Base-by-base conservation (phyloP, 2,329 filamentous ascomycete species). In the Hirsutella minnesotensis region DNA sequence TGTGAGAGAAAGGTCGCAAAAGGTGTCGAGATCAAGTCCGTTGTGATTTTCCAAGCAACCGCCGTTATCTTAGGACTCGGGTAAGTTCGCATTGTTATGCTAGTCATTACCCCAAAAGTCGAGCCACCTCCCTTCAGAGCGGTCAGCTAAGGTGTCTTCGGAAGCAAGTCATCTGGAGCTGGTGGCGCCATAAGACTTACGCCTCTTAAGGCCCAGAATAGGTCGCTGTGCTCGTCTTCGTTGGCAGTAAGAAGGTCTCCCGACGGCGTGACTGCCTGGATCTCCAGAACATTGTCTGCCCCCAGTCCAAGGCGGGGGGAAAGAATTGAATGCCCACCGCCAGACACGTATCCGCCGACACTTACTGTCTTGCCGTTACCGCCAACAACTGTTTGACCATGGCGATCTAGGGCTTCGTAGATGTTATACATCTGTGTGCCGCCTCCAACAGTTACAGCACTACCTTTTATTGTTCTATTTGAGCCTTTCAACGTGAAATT, bases 191-290 rank as follows among this genome's bases (percentile, higher is more conserved):
- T 10, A 13, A 24, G 9, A 62, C 67, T 57, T 57, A 75, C 68
- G 9, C 77, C 77, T 45, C 72, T 61, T 47, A 81, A 63, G 0
- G 79, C 79, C 79, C 78, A 83, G 55, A 79, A 82, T 1, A 83
- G 57, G 42, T 82, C 77, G 0, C 59, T 44, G 43, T 81, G 66
- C 33, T 72, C 62, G 10, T 69, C 65, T 33, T 72, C 70, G 39
- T 73, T 78, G 1, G 70, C 66, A 0, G 61, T 66, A 2, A 79
- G 35, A 5, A 73, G 61, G 7, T 68, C 53, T 0, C 78, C 77
- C 3, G 51, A 50, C 0, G 70, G 70, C 0, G 71, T 73, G 1
- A 83, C 69, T 0, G 80, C 59, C 24, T 77, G 68, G 58, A 74
- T 68, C 49, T 79, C 66, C 3, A 83, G 56, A 2, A 78, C 72